Evolutionary conservation across 495 filamentous ascomycete species (phyloP).

Genomic region (Letharia lupina): DNA sequence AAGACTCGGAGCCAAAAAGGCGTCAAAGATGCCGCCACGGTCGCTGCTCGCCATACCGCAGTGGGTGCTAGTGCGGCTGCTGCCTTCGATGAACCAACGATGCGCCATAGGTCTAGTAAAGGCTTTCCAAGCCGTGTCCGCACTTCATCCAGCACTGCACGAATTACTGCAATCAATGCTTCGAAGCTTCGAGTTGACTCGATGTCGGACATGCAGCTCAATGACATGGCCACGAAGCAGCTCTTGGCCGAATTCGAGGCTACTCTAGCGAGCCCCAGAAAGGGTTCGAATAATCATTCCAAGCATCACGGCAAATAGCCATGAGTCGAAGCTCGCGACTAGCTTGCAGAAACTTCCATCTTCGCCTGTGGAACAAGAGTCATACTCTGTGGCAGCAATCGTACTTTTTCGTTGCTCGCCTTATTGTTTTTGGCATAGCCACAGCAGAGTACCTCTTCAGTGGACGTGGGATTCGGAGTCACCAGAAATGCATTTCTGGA

Average conservation of each 20-base stretch:
- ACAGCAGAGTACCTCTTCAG: not conserved
- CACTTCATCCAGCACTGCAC: not conserved
- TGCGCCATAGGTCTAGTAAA: not conserved
- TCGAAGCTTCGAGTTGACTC: not conserved
- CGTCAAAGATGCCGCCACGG: not conserved
- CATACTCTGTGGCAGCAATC: not conserved
- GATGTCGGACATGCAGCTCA: not conserved
- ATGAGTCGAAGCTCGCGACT: not conserved
- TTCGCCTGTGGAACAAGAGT: not conserved
- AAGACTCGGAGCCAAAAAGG: not conserved
- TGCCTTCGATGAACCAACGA: not conserved
- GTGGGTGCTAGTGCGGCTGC: not conserved
- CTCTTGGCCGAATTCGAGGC: not conserved
- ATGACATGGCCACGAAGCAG: not conserved
- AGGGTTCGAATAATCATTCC: not conserved
- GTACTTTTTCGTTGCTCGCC: not conserved
- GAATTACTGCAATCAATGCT: not conserved
- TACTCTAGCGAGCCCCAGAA: not conserved
- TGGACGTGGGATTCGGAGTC: not conserved
- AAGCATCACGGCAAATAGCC: not conserved
- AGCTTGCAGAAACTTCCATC: not conserved
- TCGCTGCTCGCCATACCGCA: not conserved
- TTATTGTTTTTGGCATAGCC: not conserved
- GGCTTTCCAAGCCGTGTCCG: not conserved
- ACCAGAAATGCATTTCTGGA: not conserved